Evolutionary conservation across 305 asterid species (phyloP).

Genomic region (Withania somnifera): DNA sequence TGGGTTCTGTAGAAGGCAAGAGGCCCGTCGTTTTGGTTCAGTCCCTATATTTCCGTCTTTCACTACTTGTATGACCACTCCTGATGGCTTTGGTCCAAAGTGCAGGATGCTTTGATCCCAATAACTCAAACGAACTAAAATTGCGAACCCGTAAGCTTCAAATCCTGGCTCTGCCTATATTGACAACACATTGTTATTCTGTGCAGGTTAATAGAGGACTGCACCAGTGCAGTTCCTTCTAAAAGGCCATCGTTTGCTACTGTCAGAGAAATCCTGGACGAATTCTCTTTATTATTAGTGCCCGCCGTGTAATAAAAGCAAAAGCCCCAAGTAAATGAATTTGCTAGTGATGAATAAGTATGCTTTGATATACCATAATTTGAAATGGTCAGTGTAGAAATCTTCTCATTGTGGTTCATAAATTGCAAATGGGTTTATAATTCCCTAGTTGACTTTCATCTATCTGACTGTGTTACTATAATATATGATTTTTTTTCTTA

Average conservation of each 20-base stretch:
- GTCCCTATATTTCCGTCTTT: too few relatives aligned
- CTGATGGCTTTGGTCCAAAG: too few relatives aligned
- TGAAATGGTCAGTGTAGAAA: not conserved
- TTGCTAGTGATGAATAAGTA: not conserved
- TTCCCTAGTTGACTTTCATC: not conserved
- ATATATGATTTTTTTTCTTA: not conserved
- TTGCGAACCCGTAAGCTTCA: not conserved
- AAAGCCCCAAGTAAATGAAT: not conserved
- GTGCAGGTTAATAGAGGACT: constrained; percentile 40
- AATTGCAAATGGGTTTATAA: not conserved
- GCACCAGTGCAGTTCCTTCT: constrained; percentile 27
- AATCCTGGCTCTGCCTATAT: not conserved
- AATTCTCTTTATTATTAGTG: constrained; percentile 31
- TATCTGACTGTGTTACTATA: not conserved
- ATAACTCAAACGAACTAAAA: not conserved
- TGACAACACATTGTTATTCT: not conserved
- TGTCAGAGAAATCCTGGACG: constrained; percentile 38
- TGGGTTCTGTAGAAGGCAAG: not conserved
- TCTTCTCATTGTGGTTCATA: not conserved
- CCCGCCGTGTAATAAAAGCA: constrained; percentile 18
- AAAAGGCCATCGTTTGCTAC: constrained; percentile 28
- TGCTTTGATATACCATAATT: not conserved
- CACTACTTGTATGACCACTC: too few relatives aligned
- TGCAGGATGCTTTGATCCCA: too few relatives aligned
- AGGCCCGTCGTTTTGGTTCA: too few relatives aligned